phyloP scores from a whole-genome alignment of 2,329 filamentous ascomycete genomes.

The Aureobasidium zeae region DNA sequence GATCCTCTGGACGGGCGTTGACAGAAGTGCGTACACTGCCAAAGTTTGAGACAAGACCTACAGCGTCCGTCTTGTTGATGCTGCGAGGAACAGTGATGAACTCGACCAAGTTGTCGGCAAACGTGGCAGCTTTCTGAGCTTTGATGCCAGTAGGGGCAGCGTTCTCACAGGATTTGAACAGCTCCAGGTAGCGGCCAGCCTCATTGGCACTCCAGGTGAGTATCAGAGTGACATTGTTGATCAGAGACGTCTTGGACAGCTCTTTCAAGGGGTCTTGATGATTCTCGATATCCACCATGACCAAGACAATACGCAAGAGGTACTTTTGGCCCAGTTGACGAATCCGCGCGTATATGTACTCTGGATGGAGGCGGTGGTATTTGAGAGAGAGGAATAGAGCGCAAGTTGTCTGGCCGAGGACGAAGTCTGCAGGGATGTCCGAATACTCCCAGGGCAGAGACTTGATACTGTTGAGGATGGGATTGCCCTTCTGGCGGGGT shows the following conservation, averaged over 20 bases:
- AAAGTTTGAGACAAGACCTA: slow-evolving; percentile 83
- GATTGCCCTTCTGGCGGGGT: slow-evolving; percentile 88
- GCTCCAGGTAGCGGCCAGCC: slow-evolving; percentile 83
- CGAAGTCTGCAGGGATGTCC: slow-evolving; percentile 91
- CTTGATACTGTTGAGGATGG: slow-evolving; percentile 73
- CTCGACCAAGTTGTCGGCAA: slow-evolving; percentile 78
- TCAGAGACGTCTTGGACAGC: slow-evolving; percentile 79
- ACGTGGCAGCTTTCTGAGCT: slow-evolving; percentile 72
- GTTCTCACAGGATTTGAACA: slow-evolving; percentile 92
- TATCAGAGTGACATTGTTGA: slow-evolving; percentile 87
- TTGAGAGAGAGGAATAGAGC: slow-evolving; percentile 90
- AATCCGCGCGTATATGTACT: slow-evolving; percentile 95
- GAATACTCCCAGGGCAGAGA: slow-evolving; percentile 91
- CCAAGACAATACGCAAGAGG: slow-evolving; percentile 73
- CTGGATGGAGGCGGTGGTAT: slow-evolving; percentile 92
- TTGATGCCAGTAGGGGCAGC: slow-evolving; percentile 73
- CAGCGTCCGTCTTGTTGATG: slow-evolving; percentile 90
- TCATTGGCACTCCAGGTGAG: slow-evolving; percentile 92
- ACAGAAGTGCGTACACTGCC: slow-evolving; percentile 78
- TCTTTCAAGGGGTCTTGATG: slow-evolving; percentile 86
- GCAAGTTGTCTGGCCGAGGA: slow-evolving; percentile 77
- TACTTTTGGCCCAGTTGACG: slow-evolving; percentile 76
- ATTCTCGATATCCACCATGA: slow-evolving; percentile 90
- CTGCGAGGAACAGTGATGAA: slow-evolving; percentile 85
- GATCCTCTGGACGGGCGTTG: slow-evolving; percentile 78